Evolutionary conservation across 805 yeast species (phyloP).

Genomic region (Ogataea nakhonphanomensis): DNA sequence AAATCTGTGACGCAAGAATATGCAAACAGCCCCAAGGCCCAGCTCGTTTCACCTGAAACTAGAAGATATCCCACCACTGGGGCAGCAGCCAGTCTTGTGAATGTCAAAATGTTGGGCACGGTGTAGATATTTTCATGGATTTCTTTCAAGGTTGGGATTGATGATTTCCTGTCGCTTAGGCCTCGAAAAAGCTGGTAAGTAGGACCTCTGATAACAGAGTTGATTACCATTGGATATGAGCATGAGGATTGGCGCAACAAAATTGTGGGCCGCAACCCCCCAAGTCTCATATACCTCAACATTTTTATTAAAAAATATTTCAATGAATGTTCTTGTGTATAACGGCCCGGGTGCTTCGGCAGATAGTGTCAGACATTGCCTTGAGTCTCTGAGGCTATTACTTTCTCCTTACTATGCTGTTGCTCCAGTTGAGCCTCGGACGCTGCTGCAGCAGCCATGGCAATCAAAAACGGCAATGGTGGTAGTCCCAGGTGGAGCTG

Average conservation of each 20-base stretch:
- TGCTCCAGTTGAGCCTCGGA: constrained; percentile 57
- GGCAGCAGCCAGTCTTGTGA: constrained; percentile 74
- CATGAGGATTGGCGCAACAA: no score
- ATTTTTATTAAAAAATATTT: constrained; percentile 2
- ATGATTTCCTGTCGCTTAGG: constrained; percentile 27
- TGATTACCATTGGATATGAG: no score
- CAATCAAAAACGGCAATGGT: constrained; percentile 67
- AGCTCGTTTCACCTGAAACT: constrained; percentile 54
- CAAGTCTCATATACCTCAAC: not conserved
- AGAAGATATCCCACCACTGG: constrained; percentile 84
- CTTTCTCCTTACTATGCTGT: constrained; percentile 91
- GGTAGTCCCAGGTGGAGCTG: constrained; percentile 97
- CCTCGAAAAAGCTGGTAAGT: constrained; percentile 5
- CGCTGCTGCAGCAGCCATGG: constrained; percentile 86
- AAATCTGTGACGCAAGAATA: constrained; percentile 91
- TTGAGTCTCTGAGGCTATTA: constrained; percentile 68
- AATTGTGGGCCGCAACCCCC: no score
- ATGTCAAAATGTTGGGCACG: constrained; percentile 80
- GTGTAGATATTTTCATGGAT: constrained; percentile 67
- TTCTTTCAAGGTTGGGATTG: constrained; percentile 25
- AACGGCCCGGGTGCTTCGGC: constrained; percentile 80
- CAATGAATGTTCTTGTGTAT: constrained; percentile 71
- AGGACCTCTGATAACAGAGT: no score
- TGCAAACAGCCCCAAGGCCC: constrained; percentile 70
- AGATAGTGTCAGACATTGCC: constrained; percentile 79